Evolutionary conservation across 202 grass and related monocot species (phyloP).

Genomic region (Saccharum hybrid): DNA sequence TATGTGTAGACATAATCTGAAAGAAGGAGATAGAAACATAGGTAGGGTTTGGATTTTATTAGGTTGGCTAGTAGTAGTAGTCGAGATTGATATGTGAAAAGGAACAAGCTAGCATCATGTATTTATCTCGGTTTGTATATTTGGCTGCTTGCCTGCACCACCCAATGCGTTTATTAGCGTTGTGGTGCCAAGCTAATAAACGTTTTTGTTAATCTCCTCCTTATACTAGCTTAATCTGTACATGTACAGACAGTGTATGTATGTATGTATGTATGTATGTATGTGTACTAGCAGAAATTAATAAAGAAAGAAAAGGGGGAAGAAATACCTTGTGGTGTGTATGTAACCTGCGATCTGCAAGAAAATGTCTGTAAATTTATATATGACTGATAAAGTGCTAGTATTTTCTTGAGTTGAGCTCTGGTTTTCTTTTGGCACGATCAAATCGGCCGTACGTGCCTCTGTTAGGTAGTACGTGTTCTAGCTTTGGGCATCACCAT

Average conservation of each 20-base stretch:
- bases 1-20: slow-evolving; percentile 25
- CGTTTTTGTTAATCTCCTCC: neutral
- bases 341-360: neutral
- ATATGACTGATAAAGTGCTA: neutral
- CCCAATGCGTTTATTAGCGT: slow-evolving; percentile 63
- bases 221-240: slow-evolving; percentile 36
- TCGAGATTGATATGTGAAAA: slow-evolving; percentile 57
- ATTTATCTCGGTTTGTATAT: slow-evolving; percentile 57
- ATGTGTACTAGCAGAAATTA: slow-evolving; percentile 7
- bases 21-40: slow-evolving; percentile 30
- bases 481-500: neutral
- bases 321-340: neutral
- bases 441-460: neutral
- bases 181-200: slow-evolving; percentile 47
- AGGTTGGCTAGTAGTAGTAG: slow-evolving; percentile 30
- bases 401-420: neutral
- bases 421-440: neutral
- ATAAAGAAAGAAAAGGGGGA: neutral
- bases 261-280: neutral
- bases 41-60: slow-evolving; percentile 41
- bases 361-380: neutral
- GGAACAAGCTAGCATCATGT: slow-evolving; percentile 40
- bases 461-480: no score
- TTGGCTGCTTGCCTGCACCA: slow-evolving; percentile 31
- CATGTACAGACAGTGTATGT: slow-evolving; percentile 16